These are phyloP conservation scores for Oryza brachyantha DNA, from an alignment of 176 grass and related monocot genomes.

Conservation along the genomic window DNA sequence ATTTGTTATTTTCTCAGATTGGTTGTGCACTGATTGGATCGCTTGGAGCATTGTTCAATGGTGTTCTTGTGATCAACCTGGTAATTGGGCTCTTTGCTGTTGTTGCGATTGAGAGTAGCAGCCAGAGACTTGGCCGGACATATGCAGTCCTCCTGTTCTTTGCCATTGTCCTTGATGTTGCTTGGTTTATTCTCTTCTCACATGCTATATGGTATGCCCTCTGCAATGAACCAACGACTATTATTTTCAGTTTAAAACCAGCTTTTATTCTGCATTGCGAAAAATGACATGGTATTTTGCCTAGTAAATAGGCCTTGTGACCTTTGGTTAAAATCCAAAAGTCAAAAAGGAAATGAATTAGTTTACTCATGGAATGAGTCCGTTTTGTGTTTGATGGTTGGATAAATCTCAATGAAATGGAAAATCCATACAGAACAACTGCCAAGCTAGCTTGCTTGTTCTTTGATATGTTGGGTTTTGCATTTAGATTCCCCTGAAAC, in stretches of 20 bases:
- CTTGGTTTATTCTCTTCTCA: slow-evolving; percentile 98
- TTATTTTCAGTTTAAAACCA: slow-evolving; percentile 16
- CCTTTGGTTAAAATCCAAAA: background rate
- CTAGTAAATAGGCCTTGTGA: background rate
- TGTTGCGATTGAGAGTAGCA: slow-evolving; percentile 89
- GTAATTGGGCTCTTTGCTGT: slow-evolving; percentile 91
- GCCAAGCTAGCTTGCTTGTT: background rate
- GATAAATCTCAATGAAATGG: slow-evolving; percentile 5
- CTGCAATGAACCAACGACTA: background rate
- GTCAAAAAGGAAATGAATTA: too few relatives aligned
- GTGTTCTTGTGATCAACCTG: slow-evolving; percentile 92
- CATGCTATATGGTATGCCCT: slow-evolving; percentile 79
- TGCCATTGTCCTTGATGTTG: slow-evolving; percentile 71
- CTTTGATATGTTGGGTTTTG: background rate
- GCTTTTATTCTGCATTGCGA: background rate
- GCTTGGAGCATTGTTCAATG: slow-evolving; percentile 86
- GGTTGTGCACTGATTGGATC: slow-evolving; percentile 89
- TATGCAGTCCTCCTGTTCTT: slow-evolving; percentile 91
- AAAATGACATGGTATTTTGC: slow-evolving; percentile 2
- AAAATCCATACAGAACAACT: background rate
- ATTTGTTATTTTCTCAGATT: slow-evolving; percentile 49
- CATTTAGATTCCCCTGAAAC: slow-evolving; percentile 2
- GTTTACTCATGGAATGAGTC: too few relatives aligned
- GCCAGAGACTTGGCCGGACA: slow-evolving; percentile 83
- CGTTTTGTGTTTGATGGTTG: background rate